phyloP scores from a whole-genome alignment of 345 rosid genomes.

The Combretum micranthum region DNA sequence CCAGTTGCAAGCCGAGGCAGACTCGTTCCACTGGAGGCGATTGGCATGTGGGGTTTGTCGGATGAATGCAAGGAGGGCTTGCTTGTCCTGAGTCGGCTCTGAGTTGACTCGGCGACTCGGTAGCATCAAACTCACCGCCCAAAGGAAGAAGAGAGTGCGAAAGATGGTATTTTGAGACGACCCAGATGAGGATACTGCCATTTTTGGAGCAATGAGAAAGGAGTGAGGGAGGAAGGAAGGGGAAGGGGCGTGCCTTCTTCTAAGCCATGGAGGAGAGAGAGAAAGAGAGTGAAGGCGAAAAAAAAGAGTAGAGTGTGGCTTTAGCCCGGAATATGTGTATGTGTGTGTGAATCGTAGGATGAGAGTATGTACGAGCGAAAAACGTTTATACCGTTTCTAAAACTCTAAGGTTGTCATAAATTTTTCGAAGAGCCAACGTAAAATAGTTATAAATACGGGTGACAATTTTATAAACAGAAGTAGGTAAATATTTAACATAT shows the following conservation, averaged over 20 bases:
- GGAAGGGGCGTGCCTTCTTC: neutral
- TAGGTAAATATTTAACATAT: too few relatives aligned
- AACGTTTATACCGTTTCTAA: too few relatives aligned
- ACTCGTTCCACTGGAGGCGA: slow-evolving; percentile 72
- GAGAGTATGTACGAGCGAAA: neutral
- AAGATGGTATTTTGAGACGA: slow-evolving; percentile 1
- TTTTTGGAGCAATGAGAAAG: slow-evolving; percentile 12
- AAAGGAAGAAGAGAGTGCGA: slow-evolving; percentile 17
- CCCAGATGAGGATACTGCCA: slow-evolving; percentile 22
- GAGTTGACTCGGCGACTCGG: slow-evolving; percentile 39
- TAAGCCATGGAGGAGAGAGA: neutral
- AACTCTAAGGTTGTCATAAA: too few relatives aligned
- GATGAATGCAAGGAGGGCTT: slow-evolving; percentile 73
- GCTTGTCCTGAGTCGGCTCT: slow-evolving; percentile 69
- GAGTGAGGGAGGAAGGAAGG: neutral
- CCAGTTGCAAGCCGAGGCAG: slow-evolving; percentile 76
- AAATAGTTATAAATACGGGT: neutral
- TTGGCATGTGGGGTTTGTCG: slow-evolving; percentile 46
- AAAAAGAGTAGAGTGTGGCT: neutral
- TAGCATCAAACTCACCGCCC: slow-evolving; percentile 9
- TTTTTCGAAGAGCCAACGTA: too few relatives aligned
- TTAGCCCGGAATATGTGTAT: neutral
- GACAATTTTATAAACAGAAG: neutral
- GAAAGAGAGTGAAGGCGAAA: neutral
- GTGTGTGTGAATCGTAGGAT: slow-evolving; percentile 1